phyloP scores from a whole-genome alignment of 129 eudicot species.

The Arctium lappa region DNA sequence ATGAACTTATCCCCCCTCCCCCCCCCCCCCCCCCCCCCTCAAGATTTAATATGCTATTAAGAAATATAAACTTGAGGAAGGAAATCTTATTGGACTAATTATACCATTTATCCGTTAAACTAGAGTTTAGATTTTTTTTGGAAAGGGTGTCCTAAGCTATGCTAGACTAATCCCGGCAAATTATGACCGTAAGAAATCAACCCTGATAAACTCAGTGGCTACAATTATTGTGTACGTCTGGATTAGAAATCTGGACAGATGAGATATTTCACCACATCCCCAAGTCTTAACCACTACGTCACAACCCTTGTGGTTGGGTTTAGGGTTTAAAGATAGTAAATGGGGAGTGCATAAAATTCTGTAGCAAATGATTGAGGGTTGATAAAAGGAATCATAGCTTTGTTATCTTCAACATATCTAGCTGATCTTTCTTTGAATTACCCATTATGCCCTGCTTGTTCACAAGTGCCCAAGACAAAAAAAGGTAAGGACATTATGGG shows the following conservation, averaged over 20 bases:
- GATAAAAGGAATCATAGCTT: conserved; percentile 45
- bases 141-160: too few species aligned
- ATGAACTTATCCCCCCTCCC: background rate
- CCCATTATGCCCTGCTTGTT: conserved; percentile 26
- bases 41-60: background rate
- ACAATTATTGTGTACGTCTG: too few species aligned
- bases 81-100: background rate
- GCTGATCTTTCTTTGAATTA: conserved; percentile 26
- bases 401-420: conserved; percentile 30
- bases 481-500: conserved; percentile 28
- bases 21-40: background rate
- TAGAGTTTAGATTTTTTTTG: too few species aligned
- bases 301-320: too few species aligned
- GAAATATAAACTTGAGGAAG: background rate
- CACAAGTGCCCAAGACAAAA: conserved; percentile 9
- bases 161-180: too few species aligned
- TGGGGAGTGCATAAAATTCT: conserved; percentile 13
- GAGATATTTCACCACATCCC: too few species aligned
- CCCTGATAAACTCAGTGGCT: too few species aligned
- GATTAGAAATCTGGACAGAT: too few species aligned
- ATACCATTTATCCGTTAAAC: background rate
- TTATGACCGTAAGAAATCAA: too few species aligned
- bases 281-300: too few species aligned
- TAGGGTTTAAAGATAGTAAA: background rate
- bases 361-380: conserved; percentile 31